phyloP scores from a whole-genome alignment of 1,284 basidiomycete genomes.

The Ganoderma lucidum region DNA sequence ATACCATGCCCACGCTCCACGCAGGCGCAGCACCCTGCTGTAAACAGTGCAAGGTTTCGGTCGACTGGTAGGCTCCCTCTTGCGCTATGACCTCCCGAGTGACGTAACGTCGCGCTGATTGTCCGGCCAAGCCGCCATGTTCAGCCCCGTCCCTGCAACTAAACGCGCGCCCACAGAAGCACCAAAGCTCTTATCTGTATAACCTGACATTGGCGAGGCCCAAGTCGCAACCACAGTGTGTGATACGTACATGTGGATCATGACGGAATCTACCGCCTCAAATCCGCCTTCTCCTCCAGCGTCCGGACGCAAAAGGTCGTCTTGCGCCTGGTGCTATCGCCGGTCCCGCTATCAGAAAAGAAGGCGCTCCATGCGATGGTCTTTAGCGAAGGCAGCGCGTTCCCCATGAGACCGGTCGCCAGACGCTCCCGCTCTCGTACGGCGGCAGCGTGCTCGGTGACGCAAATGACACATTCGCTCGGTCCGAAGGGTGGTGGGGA shows the following conservation, averaged over 20 bases:
- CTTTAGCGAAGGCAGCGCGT: constrained; percentile 51
- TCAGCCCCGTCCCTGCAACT: background rate
- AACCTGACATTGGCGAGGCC: background rate
- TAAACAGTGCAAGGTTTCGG: background rate
- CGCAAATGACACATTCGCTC: constrained; percentile 45
- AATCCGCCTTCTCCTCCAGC: constrained; percentile 12
- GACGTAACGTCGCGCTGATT: constrained; percentile 3
- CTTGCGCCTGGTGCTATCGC: constrained; percentile 12
- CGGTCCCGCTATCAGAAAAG: constrained; percentile 39
- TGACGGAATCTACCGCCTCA: constrained; percentile 1
- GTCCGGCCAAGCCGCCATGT: background rate
- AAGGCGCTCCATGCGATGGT: constrained; percentile 64
- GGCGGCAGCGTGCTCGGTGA: constrained; percentile 34
- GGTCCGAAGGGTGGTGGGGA: constrained; percentile 43
- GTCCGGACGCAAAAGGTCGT: constrained; percentile 1
- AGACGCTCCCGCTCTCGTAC: constrained; percentile 53
- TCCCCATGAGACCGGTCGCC: constrained; percentile 50
- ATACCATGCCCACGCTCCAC: background rate
- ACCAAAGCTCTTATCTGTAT: constrained; percentile 2
- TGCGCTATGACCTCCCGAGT: background rate
- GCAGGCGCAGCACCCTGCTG: background rate
- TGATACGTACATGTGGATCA: background rate
- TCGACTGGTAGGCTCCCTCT: background rate
- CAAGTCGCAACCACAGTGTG: background rate
- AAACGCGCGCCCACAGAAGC: background rate